Evolutionary conservation across 2,329 filamentous ascomycete genomes (phyloP), one percentile per base, ranked within the genome.

Genomic region (Aspergillus melleus): DNA sequence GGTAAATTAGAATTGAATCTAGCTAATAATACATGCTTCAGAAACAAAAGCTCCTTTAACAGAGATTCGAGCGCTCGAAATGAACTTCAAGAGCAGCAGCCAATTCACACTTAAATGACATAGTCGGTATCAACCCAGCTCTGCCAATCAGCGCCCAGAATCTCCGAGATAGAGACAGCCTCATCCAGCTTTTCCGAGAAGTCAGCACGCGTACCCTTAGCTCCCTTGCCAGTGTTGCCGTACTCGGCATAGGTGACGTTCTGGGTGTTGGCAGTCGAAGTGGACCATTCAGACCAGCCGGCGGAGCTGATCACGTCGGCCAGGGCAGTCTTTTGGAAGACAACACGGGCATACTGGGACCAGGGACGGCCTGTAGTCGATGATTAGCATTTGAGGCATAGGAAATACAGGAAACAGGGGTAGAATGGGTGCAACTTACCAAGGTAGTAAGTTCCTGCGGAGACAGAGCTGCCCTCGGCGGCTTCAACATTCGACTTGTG

Each of bases 401-500:
- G 6, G 8, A 29, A 9, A 9, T 29, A 29, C 26, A 29, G 1
- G 26, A 2, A 29, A 29, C 4, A 29, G 26, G 26, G 26, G 8
- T 32, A 5, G 11, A 12, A 2, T 12, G 5, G 32, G 32, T 8
- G 32, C 14, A 42, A 4, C 36, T 5, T n/a, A 42, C 36, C 16
- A n/a, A 42, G 36, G 6, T 42, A n/a, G 36, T 42, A 42, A 42
- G 16, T 42, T 42, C 36, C 36, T 6, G 36, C 36, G 6, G 4
- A 8, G 16, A 42, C 36, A 14, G 14, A 42, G 52, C 58, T 49
- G 44, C 59, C 59, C 14, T 53, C 54, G 36, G 55, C 50, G 44
- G 56, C 59, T 6, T 52, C 70, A 39, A 86, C 70, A 46, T 71
- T 79, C 54, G 77, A 81, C 52, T 82, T 81, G 76, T 85, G 84